Evolutionary conservation across 768 basidiomycete genomes (phyloP), one percentile per base, ranked within the genome.

Genomic region (Paxillus rubicundulus): DNA sequence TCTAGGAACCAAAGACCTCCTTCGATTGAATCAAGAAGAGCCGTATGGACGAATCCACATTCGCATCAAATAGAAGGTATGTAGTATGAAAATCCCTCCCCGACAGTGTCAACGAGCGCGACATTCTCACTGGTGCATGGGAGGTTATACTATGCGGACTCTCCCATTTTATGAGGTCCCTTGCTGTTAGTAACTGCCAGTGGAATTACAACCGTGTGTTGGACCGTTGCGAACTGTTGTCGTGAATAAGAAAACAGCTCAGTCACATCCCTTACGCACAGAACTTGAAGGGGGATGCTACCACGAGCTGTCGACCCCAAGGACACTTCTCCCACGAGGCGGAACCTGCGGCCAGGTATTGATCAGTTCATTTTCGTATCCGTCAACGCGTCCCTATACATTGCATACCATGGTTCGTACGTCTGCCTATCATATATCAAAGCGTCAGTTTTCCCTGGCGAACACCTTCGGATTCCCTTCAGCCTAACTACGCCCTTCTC

Each of bases 1-100:
- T 48, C 78, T 93, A 42, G 80, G 82, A 10, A 92, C 89, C 18
- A 93, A 92, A 64, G 75, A 85, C 56, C 74, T 89, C 14, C 55
- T 93, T 46, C 72, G 67, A 17, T 68, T 93, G 34, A 66, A 78
- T 36, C 91, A 93, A 65, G 65, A 65, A 13, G 75, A 75, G 49
- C 63, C 88, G 18, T 89, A 89, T 61, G 84, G 81, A 27, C 67
- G 66, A 12, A 72, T 92, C 50, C 57, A 52, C 45, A 73, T 82
- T 20, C 63, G 59, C 28, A 71, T 78, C 27, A 61, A 66, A 41
- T 77, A 68, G 66, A 14, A 45, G 30, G 24, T 24, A 20, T 18
- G 10, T 6, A 21, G 24, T 24, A 20, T 18, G 10, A 16, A 21
- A 21, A 27, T 21, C 20, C n/a, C 20, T 17, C 39, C 20, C 8